Conservation (phyloP, 2,329 filamentous ascomycete genomes). For the Paecilomyces formosus region DNA sequence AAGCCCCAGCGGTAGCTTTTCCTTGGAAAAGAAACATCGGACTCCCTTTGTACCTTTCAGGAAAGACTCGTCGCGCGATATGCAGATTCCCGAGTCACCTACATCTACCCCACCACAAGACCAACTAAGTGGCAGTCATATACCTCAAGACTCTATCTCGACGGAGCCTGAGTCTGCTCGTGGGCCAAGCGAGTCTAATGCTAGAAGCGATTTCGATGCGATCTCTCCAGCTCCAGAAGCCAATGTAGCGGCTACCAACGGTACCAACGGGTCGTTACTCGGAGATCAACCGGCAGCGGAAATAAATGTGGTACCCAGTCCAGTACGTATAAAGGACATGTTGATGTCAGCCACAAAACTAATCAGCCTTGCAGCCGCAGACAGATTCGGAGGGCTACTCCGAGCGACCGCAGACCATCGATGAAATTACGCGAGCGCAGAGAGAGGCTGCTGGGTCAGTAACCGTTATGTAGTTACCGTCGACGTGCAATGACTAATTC, state of each 20-base stretch:
- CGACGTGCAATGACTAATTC: conserved; percentile 9
- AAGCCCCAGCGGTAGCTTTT: conserved; percentile 20
- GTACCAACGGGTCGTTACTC: conserved; percentile 20
- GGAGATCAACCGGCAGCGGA: conserved; percentile 10
- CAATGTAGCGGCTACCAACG: conserved; percentile 9
- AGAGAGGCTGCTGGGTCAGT: conserved; percentile 36
- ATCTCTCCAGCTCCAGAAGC: conserved; percentile 13
- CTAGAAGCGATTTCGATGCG: conserved; percentile 12
- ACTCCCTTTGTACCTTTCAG: conserved; percentile 37
- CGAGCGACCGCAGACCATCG: conserved; percentile 32
- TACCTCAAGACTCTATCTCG: conserved; percentile 12
- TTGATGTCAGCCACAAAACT: conserved; percentile 2
- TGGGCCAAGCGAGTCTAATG: conserved; percentile 19
- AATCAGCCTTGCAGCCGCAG: conserved; percentile 14
- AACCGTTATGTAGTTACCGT: background rate
- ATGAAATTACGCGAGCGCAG: conserved; percentile 38
- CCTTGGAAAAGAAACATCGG: conserved; percentile 34
- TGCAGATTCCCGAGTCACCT: conserved; percentile 29
- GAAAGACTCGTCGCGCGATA: conserved; percentile 31
- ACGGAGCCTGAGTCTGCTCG: conserved; percentile 13
- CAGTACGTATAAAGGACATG: conserved; percentile 10
- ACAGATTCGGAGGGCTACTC: conserved; percentile 35
- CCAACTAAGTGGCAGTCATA: conserved; percentile 24
- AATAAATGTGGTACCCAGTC: conserved; percentile 14
- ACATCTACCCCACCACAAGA: conserved; percentile 17